A percentile compares a stretch with the other conserved stretches of the same genome.
Conservation (phyloP, 2,329 filamentous ascomycete genomes). For the Aspergillus ibericus region DNA sequence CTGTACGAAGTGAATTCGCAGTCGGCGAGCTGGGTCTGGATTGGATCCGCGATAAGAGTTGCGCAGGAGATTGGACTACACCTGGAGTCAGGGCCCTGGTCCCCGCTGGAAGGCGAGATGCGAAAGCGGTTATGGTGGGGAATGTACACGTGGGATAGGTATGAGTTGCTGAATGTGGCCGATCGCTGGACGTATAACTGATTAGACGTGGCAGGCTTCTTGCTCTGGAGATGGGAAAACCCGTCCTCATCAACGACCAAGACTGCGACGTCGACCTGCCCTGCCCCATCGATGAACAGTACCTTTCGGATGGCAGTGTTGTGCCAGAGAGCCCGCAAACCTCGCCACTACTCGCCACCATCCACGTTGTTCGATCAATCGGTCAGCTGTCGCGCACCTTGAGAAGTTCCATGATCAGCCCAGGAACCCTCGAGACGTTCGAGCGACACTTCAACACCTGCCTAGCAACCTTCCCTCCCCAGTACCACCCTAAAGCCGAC, state of each 20-base stretch:
- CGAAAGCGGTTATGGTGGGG: constrained; percentile 90
- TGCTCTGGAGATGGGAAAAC: constrained; percentile 76
- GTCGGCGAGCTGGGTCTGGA: constrained; percentile 81
- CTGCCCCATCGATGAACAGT: constrained; percentile 74
- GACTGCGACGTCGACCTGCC: constrained; percentile 86
- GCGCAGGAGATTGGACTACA: constrained; percentile 84
- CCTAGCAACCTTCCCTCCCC: constrained; percentile 70
- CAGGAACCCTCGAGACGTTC: constrained; percentile 70
- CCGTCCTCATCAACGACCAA: constrained; percentile 78
- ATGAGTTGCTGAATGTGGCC: constrained; percentile 24
- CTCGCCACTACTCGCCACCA: constrained; percentile 72
- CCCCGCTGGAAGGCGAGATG: constrained; percentile 79
- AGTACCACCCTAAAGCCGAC: constrained; percentile 67
- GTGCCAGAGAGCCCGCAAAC: constrained; percentile 52
- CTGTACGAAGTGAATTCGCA: constrained; percentile 84
- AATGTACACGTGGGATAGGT: constrained; percentile 86
- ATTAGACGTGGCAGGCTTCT: constrained; percentile 54
- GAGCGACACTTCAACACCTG: constrained; percentile 79
- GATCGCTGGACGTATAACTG: background rate
- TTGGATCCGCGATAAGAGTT: constrained; percentile 74
- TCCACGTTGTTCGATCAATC: constrained; percentile 79
- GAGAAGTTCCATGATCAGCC: constrained; percentile 64
- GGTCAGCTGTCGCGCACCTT: constrained; percentile 71
- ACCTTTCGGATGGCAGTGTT: constrained; percentile 52
- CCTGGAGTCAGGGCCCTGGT: constrained; percentile 69